Evolutionary conservation across 2,329 filamentous ascomycete genomes (phyloP).

Genomic region (Akanthomyces dipterigenus): DNA sequence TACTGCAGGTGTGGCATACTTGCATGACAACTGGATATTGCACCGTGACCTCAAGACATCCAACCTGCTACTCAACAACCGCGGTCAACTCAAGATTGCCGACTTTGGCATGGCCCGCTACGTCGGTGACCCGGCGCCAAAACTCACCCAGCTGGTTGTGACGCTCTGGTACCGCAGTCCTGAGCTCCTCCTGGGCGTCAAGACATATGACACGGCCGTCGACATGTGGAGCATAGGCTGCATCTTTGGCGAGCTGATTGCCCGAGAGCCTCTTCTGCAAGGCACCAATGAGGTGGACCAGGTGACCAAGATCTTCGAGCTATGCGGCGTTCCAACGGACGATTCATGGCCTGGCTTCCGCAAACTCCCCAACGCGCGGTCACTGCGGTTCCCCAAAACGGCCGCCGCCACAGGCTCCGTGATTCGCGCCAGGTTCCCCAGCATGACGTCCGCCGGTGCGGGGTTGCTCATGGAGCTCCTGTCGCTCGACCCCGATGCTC

Average conservation of each 20-base stretch:
- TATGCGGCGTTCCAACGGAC: slow-evolving; percentile 80
- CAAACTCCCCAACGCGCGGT: slow-evolving; percentile 77
- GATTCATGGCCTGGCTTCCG: slow-evolving; percentile 81
- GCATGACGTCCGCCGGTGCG: slow-evolving; percentile 69
- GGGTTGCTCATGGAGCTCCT: slow-evolving; percentile 64
- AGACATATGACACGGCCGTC: slow-evolving; percentile 66
- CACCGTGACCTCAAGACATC: slow-evolving; percentile 92
- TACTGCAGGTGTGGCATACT: slow-evolving; percentile 69
- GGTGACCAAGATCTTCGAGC: slow-evolving; percentile 77
- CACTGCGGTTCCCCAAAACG: slow-evolving; percentile 60
- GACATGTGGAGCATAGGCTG: slow-evolving; percentile 97
- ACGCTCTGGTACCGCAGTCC: slow-evolving; percentile 96
- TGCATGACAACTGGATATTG: slow-evolving; percentile 86
- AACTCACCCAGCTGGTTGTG: slow-evolving; percentile 86
- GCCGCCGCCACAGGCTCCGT: slow-evolving; percentile 39
- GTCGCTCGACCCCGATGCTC: slow-evolving; percentile 62
- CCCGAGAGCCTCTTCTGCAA: slow-evolving; percentile 74
- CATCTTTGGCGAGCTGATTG: slow-evolving; percentile 87
- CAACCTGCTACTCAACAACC: slow-evolving; percentile 91
- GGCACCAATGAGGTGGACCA: slow-evolving; percentile 92
- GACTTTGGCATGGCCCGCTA: slow-evolving; percentile 98
- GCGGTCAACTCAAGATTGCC: slow-evolving; percentile 88
- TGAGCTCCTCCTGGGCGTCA: slow-evolving; percentile 77
- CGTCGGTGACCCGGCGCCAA: slow-evolving; percentile 68
- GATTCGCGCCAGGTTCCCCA: slow-evolving; percentile 72